These are phyloP conservation scores for Rhodotorula glutinis DNA, from an alignment of 1,284 basidiomycete species.

Conservation along the genomic window DNA sequence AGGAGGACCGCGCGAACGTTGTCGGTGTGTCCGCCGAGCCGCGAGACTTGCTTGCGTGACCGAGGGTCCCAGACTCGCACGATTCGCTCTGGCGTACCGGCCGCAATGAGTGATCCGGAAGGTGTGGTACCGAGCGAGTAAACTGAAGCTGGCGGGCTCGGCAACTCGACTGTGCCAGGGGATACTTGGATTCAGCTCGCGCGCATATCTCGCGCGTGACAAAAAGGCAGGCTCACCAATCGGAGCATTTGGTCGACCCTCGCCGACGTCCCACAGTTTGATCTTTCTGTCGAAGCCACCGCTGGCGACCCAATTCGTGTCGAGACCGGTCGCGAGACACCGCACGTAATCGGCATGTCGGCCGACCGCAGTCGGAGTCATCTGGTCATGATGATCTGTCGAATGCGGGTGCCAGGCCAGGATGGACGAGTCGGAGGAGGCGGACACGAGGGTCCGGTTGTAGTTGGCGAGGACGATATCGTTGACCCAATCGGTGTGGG, in stretches of 20 bases:
- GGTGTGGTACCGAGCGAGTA: slow-evolving; percentile 56
- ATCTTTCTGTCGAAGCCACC: slow-evolving; percentile 92
- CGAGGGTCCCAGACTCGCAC: slow-evolving; percentile 92
- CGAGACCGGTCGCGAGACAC: slow-evolving; percentile 67
- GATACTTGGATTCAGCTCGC: neutral
- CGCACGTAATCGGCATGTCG: slow-evolving; percentile 88
- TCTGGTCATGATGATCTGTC: slow-evolving; percentile 50
- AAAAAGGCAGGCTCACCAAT: slow-evolving; percentile 43
- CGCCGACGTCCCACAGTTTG: slow-evolving; percentile 84
- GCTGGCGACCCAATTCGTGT: slow-evolving; percentile 81
- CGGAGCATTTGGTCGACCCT: slow-evolving; percentile 46
- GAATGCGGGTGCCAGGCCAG: slow-evolving; percentile 91
- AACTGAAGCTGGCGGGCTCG: slow-evolving; percentile 43
- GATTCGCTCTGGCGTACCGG: slow-evolving; percentile 85
- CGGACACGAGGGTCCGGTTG: slow-evolving; percentile 89
- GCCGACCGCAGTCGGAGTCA: slow-evolving; percentile 67
- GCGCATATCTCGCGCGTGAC: slow-evolving; percentile 60
- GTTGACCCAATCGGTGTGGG: slow-evolving; percentile 81
- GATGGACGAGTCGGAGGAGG: slow-evolving; percentile 91
- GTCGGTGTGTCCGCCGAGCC: slow-evolving; percentile 92
- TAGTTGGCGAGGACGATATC: slow-evolving; percentile 88
- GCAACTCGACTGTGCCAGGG: slow-evolving; percentile 54
- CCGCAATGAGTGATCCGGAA: slow-evolving; percentile 74
- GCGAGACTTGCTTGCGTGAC: slow-evolving; percentile 59
- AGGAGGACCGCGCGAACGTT: slow-evolving; percentile 87